Evolutionary conservation across 768 basidiomycete genomes (phyloP).

Genomic region (Termitomyces sp.): DNA sequence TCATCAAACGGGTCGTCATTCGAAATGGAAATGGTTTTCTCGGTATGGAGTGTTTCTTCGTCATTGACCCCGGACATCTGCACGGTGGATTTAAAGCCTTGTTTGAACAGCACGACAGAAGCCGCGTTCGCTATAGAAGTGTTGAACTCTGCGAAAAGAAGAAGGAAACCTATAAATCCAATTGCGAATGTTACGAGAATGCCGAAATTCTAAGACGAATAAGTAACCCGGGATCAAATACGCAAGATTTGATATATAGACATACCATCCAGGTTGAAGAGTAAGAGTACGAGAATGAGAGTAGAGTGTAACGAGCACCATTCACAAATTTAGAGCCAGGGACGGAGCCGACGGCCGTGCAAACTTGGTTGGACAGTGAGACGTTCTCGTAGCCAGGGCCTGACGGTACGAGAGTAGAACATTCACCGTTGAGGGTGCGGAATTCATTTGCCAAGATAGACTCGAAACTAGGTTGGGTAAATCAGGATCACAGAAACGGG

Average conservation of each 20-base stretch:
- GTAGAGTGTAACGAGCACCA: slow-evolving; percentile 48
- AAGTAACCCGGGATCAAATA: background rate
- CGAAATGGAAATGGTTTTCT: slow-evolving; percentile 18
- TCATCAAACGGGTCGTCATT: slow-evolving; percentile 14
- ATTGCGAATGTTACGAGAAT: slow-evolving; percentile 64
- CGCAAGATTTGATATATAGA: background rate
- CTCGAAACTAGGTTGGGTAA: slow-evolving; percentile 53
- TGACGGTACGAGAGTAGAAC: slow-evolving; percentile 55
- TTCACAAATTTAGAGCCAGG: slow-evolving; percentile 56
- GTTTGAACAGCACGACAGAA: slow-evolving; percentile 61
- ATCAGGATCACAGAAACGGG: slow-evolving; percentile 29
- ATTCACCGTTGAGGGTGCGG: slow-evolving; percentile 57
- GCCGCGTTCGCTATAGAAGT: slow-evolving; percentile 34
- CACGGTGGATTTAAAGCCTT: slow-evolving; percentile 31
- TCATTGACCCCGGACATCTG: slow-evolving; percentile 24
- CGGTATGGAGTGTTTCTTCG: slow-evolving; percentile 31
- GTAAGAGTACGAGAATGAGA: slow-evolving; percentile 46
- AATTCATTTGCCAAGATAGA: slow-evolving; percentile 81
- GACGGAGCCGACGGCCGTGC: slow-evolving; percentile 64
- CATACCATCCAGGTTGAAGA: slow-evolving; percentile 21
- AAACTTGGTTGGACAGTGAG: slow-evolving; percentile 65
- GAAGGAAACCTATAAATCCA: slow-evolving; percentile 49
- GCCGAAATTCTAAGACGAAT: slow-evolving; percentile 51
- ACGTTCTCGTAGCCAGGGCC: slow-evolving; percentile 62
- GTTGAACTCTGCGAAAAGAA: slow-evolving; percentile 57